Evolutionary conservation across 805 yeast genomes (phyloP).

Genomic region (Schizosaccharomyces japonicus): DNA sequence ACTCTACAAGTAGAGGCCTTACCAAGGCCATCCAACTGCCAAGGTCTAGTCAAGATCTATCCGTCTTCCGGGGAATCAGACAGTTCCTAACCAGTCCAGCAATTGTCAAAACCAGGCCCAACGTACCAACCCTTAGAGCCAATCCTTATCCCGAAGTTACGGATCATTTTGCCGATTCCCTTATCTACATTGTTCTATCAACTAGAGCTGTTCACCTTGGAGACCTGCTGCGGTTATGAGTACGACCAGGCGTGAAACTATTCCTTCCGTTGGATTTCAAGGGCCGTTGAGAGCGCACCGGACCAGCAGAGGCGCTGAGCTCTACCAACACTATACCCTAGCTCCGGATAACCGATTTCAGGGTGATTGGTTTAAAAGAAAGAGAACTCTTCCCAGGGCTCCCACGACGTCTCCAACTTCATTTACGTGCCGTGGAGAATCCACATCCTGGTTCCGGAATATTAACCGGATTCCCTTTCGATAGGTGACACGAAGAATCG

Average conservation of each 20-base stretch:
- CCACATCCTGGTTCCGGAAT: conserved; percentile 24
- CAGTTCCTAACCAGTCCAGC: conserved; percentile 10
- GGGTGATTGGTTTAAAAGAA: conserved; percentile 22
- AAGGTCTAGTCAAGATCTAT: background rate
- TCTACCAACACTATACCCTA: conserved; percentile 21
- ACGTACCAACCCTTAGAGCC: conserved; percentile 22
- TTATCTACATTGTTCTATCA: conserved; percentile 21
- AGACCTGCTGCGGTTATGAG: conserved; percentile 25
- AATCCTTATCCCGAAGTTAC: conserved; percentile 24
- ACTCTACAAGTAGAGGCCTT: conserved; percentile 2
- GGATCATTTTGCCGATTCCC: conserved; percentile 24
- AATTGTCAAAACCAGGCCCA: too few species aligned
- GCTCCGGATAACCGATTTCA: conserved; percentile 22
- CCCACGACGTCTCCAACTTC: conserved; percentile 22
- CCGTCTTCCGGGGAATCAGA: background rate
- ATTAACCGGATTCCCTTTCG: conserved; percentile 24
- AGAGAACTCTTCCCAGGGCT: conserved; percentile 24
- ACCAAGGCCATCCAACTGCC: background rate
- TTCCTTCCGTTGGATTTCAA: conserved; percentile 22
- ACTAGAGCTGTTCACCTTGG: conserved; percentile 25
- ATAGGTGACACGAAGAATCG: conserved; percentile 18
- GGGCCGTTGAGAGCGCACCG: conserved; percentile 22
- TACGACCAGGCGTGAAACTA: conserved; percentile 22
- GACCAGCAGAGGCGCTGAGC: conserved; percentile 19
- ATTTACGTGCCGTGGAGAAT: conserved; percentile 21